These are phyloP conservation scores for Physcomitrium patens DNA, from an alignment of 225 moss, liverwort and hornwort species.

Conservation along the genomic window DNA sequence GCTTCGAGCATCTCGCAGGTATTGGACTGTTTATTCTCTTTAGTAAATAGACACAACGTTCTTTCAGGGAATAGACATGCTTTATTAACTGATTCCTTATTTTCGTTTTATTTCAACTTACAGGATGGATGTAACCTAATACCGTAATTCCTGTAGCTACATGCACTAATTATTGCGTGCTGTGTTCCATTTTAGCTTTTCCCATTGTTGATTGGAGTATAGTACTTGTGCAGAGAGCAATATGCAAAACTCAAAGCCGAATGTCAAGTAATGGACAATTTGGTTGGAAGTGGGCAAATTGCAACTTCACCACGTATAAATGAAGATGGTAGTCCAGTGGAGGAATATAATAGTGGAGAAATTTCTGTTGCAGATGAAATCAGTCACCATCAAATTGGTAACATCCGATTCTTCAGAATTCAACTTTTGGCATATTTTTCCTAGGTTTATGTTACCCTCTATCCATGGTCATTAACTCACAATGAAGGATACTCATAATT, in stretches of 20 bases:
- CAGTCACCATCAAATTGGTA: slow-evolving; percentile 49
- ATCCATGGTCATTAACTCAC: neutral
- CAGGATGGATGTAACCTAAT: too few relatives aligned
- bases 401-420: neutral
- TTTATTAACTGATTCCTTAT: too few relatives aligned
- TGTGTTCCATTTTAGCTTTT: neutral
- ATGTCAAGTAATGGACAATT: slow-evolving; percentile 80
- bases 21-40: slow-evolving; percentile 21
- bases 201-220: slow-evolving; percentile 9
- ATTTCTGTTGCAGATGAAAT: slow-evolving; percentile 48
- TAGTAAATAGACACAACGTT: neutral
- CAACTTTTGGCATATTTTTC: neutral
- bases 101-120: too few relatives aligned
- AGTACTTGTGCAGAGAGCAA: slow-evolving; percentile 64
- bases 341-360: slow-evolving; percentile 52
- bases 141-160: too few relatives aligned
- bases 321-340: slow-evolving; percentile 57
- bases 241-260: slow-evolving; percentile 88
- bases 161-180: neutral
- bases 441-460: neutral
- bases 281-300: slow-evolving; percentile 89
- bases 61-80: too few relatives aligned
- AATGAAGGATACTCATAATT: neutral
- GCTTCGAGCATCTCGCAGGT: slow-evolving; percentile 95
- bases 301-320: slow-evolving; percentile 76